Conservation (phyloP, 139 green algal species). For the Marvania coccoides region DNA sequence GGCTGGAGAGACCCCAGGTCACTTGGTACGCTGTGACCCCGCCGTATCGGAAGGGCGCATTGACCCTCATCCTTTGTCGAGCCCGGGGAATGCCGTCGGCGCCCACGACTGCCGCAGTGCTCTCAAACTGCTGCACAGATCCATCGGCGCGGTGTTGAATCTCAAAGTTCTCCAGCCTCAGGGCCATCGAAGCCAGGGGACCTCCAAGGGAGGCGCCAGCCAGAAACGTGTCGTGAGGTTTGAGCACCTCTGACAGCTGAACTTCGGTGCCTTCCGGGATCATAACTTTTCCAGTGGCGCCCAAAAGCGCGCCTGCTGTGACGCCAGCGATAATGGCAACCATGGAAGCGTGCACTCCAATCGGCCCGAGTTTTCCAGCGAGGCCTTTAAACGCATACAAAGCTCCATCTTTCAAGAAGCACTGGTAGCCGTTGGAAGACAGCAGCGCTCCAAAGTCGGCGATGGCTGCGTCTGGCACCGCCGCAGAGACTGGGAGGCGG, state of each 20-base stretch:
- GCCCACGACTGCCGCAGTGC: slow-evolving; percentile 49
- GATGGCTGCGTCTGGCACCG: slow-evolving; percentile 54
- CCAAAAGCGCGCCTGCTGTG: slow-evolving; percentile 55
- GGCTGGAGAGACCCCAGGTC: slow-evolving; percentile 73
- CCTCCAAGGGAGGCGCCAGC: slow-evolving; percentile 7
- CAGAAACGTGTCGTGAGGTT: neutral
- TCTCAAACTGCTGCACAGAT: slow-evolving; percentile 80
- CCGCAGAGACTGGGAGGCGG: too few species aligned
- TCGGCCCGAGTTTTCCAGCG: slow-evolving; percentile 76
- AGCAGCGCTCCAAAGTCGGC: slow-evolving; percentile 55
- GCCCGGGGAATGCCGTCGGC: slow-evolving; percentile 46
- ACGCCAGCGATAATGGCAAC: slow-evolving; percentile 74
- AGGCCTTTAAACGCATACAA: slow-evolving; percentile 94
- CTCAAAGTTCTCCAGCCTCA: slow-evolving; percentile 78
- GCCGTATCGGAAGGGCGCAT: slow-evolving; percentile 73
- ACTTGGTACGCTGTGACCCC: slow-evolving; percentile 57
- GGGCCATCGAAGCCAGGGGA: slow-evolving; percentile 16
- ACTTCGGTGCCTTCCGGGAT: slow-evolving; percentile 34
- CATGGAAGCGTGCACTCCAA: slow-evolving; percentile 84
- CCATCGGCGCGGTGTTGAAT: slow-evolving; percentile 84
- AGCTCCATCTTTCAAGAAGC: too few species aligned
- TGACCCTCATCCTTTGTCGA: slow-evolving; percentile 57
- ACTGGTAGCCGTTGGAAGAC: slow-evolving; percentile 56
- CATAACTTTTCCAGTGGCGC: slow-evolving; percentile 66
- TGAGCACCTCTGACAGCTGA: slow-evolving; percentile 8